Percentiles rank a stretch among this genome's conserved stretches.
phyloP scores from a whole-genome alignment of 768 basidiomycete genomes.

The Crucibulum laeve region DNA sequence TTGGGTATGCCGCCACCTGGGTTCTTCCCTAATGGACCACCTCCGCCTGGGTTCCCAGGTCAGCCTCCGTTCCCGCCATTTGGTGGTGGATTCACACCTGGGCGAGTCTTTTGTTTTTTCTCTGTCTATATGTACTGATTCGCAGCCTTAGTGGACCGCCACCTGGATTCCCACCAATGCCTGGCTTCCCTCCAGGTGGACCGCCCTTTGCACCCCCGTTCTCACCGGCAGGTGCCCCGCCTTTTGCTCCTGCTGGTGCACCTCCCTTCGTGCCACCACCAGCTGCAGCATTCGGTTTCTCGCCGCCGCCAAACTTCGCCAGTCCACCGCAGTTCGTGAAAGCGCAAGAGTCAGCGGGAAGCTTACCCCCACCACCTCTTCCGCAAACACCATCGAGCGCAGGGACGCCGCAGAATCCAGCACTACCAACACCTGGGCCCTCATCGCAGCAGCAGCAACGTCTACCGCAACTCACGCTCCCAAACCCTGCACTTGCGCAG shows the following conservation, averaged over 20 bases:
- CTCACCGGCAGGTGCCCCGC: slow-evolving; percentile 20
- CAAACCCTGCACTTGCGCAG: slow-evolving; percentile 55
- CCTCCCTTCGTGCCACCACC: slow-evolving; percentile 4
- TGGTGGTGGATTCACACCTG: slow-evolving; percentile 50
- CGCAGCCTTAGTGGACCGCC: slow-evolving; percentile 38
- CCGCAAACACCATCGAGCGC: background rate
- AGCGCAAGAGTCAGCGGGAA: slow-evolving; percentile 2
- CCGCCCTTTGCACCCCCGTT: slow-evolving; percentile 27
- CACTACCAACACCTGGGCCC: slow-evolving; percentile 13
- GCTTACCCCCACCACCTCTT: background rate
- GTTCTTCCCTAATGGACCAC: slow-evolving; percentile 32
- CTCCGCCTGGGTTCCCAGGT: slow-evolving; percentile 40
- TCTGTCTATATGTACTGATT: background rate
- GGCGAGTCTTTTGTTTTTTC: slow-evolving; percentile 32
- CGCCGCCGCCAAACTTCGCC: slow-evolving; percentile 15
- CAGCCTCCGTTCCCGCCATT: slow-evolving; percentile 54
- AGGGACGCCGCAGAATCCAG: slow-evolving; percentile 8
- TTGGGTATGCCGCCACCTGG: slow-evolving; percentile 28
- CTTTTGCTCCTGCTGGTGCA: background rate
- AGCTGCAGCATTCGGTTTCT: slow-evolving; percentile 14
- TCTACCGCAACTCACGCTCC: slow-evolving; percentile 37
- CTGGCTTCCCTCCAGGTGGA: slow-evolving; percentile 28
- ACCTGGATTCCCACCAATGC: slow-evolving; percentile 51
- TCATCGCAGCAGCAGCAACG: slow-evolving; percentile 14
- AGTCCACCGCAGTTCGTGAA: slow-evolving; percentile 13